phyloP scores from a whole-genome alignment of 2,329 filamentous ascomycete genomes.

The Xylariaceae sp. region DNA sequence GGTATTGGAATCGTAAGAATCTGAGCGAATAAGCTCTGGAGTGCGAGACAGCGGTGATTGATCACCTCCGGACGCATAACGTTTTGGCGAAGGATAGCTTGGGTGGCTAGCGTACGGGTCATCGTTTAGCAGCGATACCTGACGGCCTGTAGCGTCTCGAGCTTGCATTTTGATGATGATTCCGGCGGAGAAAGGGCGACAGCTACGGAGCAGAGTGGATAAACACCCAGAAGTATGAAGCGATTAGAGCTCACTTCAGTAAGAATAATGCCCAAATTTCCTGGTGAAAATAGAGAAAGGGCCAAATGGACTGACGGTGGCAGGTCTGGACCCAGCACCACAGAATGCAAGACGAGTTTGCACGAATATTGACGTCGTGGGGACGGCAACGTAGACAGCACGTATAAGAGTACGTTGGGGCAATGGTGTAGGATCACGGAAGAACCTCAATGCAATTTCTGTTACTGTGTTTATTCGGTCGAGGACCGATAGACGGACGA shows the following conservation, averaged over 20 bases:
- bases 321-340: constrained; percentile 8
- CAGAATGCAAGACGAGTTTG: constrained; percentile 4
- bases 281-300: constrained; percentile 15
- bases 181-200: background rate
- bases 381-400: constrained; percentile 4
- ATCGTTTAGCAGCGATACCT: constrained; percentile 66
- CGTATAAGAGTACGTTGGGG: background rate
- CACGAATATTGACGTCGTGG: constrained; percentile 5
- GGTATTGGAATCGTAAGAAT: constrained; percentile 66
- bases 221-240: constrained; percentile 3
- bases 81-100: constrained; percentile 47
- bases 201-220: background rate
- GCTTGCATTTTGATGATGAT: constrained; percentile 53
- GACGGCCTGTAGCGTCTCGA: constrained; percentile 61
- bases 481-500: background rate
- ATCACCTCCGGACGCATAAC: constrained; percentile 45
- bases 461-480: background rate
- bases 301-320: constrained; percentile 12
- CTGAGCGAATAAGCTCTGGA: constrained; percentile 63
- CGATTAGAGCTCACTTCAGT: background rate
- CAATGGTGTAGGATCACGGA: constrained; percentile 1
- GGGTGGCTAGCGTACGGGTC: constrained; percentile 46
- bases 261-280: constrained; percentile 1
- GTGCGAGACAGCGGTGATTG: constrained; percentile 57
- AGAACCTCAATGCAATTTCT: background rate